Base-by-base conservation (phyloP, 306 rosid genomes). In the Cyamopsis tetragonoloba region DNA sequence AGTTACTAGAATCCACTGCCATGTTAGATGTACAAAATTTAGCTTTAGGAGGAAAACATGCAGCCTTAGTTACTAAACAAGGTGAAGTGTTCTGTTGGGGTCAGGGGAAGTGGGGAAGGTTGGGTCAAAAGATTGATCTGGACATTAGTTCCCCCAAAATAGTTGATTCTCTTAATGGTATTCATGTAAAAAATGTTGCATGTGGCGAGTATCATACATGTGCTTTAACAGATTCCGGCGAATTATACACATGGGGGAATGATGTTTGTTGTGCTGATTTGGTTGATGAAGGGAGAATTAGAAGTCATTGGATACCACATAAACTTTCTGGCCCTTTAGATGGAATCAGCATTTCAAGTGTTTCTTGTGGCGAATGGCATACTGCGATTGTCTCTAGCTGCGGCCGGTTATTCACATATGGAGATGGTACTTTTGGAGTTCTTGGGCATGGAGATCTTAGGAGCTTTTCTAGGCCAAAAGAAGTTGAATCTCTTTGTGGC, bases 11-110 rank as follows among this genome's bases (percentile, higher is more conserved):
- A 48, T 83, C 93, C 14, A 81, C 90, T 14, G 55, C 70, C 37
- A 84, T 76, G 91, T 76, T 88, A 69, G 96, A 91, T 70, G 84
- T 88, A 35, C 71, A 81, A 51, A 84, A 63, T 60, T 56, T 91
- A 72, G 84, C 91, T 27, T 69, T 91, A 54, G 97, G 93, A 75
- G 89, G 86, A 62, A 91, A 88, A 67, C 97, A 91, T 44, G 88
- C 96, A 28, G 93, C 91, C 23, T 56, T 91, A 43, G 88, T 83
- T 70, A 88, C 97, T 42, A 86, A 83, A 72, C 88, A 81, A 59
- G 97, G 97, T 68, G 97, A 91, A 75, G 83, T 91, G 63, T 91
- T 84, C 42, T 82, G 96, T 51, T 91, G 97, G 97, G 97, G 97
- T 68, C 79, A 86, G 58, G 96, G 84, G 41, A 83, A 72, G 53